Percentiles rank a stretch among this genome's conserved stretches.
phyloP scores from a whole-genome alignment of 495 filamentous ascomycete genomes.

The Aspergillus ellipticus region DNA sequence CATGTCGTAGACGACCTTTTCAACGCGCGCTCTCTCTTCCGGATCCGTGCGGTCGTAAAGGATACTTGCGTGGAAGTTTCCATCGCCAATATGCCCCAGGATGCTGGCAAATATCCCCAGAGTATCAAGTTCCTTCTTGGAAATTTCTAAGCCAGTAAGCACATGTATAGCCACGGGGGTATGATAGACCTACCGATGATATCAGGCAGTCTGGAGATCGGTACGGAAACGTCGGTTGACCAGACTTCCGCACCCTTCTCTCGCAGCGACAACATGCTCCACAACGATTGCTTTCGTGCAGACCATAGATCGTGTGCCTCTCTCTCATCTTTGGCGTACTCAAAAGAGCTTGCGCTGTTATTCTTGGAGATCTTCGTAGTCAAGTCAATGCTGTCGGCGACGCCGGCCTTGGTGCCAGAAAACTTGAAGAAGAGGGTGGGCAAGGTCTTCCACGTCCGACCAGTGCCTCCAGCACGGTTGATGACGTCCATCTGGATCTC shows the following conservation, averaged over 20 bases:
- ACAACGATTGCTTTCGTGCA: slow-evolving; percentile 82
- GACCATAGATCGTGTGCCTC: slow-evolving; percentile 82
- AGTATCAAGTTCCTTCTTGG: slow-evolving; percentile 84
- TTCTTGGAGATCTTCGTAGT: slow-evolving; percentile 63
- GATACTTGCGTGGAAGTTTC: slow-evolving; percentile 90
- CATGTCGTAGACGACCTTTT: slow-evolving; percentile 82
- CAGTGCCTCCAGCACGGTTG: slow-evolving; percentile 72
- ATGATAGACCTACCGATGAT: slow-evolving; percentile 59
- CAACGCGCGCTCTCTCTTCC: slow-evolving; percentile 66
- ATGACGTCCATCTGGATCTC: slow-evolving; percentile 94
- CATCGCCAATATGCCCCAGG: slow-evolving; percentile 81
- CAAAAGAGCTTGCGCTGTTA: slow-evolving; percentile 64
- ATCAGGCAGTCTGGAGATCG: slow-evolving; percentile 79
- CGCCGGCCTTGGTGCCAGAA: slow-evolving; percentile 65
- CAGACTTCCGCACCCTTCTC: slow-evolving; percentile 59
- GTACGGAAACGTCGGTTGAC: slow-evolving; percentile 87
- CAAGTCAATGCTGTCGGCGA: slow-evolving; percentile 77
- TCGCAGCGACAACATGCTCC: slow-evolving; percentile 54
- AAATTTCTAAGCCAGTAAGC: slow-evolving; percentile 54
- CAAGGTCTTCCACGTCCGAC: slow-evolving; percentile 66
- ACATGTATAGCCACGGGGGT: background rate
- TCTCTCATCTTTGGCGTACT: slow-evolving; percentile 66
- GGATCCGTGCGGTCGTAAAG: slow-evolving; percentile 70
- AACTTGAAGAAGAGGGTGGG: slow-evolving; percentile 98
- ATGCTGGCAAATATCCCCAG: slow-evolving; percentile 82